Base-by-base conservation (phyloP, 306 rosid genomes). In the Morella rubra region DNA sequence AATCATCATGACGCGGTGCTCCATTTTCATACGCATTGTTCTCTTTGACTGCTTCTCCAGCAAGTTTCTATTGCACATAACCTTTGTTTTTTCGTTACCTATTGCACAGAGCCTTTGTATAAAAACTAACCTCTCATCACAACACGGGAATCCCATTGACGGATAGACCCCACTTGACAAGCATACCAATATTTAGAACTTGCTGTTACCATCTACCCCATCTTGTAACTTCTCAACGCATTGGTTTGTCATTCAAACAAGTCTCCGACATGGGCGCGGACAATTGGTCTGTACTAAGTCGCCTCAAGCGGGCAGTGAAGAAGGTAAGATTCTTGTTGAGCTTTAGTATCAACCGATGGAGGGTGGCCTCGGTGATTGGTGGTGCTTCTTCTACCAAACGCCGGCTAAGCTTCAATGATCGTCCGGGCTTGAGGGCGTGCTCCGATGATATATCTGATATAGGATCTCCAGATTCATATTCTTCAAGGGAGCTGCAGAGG, bases 251-350 rank as follows among this genome's bases (percentile, higher is more conserved):
- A 24, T 22, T 18, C 45, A 0, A 47, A 14, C 51, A 4, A 78
- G 49, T 68, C 32, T 42, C 16, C 1, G 40, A 61, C 49, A 86
- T 86, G 91, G 77, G 8, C 58, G 46, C 12, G 22, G 54, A n/a
- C 79, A 52, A 56, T 40, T 76, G 19, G 44, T 75, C 89, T 78
- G 27, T 87, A 18, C 12, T 91, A 6, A 75, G 77, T 76, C 88
- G 91, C 61, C 79, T 93, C 7, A 87, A 74, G 82, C 76, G 52
- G 45, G 96, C 86, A 69, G 92, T 93, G 78, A 61, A 81, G 73
- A 93, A 86, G 77, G 74, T 91, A 7, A 91, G 77, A 55, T 52
- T 89, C 10, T 69, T 91, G 8, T 67, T 93, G 4, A 84, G 84
- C 79, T 84, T 89, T 76, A 77, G 81, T 45, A 2, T 89, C 15